Base-by-base conservation (phyloP, 257 asterid genomes). In the Echites panduratus region DNA sequence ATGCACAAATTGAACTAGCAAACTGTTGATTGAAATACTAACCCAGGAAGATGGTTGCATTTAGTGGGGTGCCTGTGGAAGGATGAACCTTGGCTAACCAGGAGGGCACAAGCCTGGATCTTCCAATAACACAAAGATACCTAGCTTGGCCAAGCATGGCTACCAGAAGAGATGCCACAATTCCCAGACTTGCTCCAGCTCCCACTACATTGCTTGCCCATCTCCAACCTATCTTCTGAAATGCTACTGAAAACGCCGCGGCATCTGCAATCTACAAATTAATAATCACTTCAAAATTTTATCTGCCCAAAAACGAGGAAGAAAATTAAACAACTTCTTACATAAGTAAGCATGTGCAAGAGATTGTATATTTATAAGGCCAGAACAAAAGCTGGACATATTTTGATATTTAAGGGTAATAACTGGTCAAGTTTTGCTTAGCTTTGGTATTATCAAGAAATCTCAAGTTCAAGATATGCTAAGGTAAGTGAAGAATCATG, bases 101-200 rank as follows among this genome's bases (percentile, higher is more conserved):
- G 12, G 81, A 73, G 9, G 87, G 87, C 43, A 83, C 85, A 63
- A 83, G 84, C 35, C 83, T 66, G 22, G 87, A 82, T 72, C 87
- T 80, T 19, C 87, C 87, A 71, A 83, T 78, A 20, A 83, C 87
- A 78, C 87, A 83, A 72, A 83, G 82, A 61, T 83, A 83, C 66
- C 87, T 75, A 4, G 87, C 84, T 74, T 83, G 87, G 22, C 87
- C 87, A 35, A 83, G 81, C 87, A 83, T 83, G 47, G 87, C 84
- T 10, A 83, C 87, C 59, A 83, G 71, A 26, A 80, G 70, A 49
- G 87, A 83, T 53, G 85, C 84, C 4, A 83, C 81, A 68, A 83
- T 83, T 43, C 87, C 87, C 32, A 83, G 17, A 47, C 83, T 72
- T 72, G 85, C 87, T 35, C 87, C 87, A 32, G 45, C 84, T n/a